These are phyloP conservation scores for Yamagishiella unicocca DNA, from an alignment of 139 green algal genomes.

Conservation along the genomic window DNA sequence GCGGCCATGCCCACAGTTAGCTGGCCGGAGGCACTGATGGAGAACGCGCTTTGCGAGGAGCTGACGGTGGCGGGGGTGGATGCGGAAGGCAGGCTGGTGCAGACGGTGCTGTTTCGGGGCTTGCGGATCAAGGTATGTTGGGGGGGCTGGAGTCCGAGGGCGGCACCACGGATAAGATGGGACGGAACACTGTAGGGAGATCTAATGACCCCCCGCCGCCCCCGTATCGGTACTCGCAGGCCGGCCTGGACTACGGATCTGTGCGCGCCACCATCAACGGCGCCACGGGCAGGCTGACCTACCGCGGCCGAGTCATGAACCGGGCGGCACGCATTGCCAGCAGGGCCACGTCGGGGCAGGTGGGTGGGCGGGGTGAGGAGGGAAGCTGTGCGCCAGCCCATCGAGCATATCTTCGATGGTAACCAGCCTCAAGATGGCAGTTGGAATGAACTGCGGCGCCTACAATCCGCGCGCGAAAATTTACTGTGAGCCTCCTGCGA, in stretches of 20 bases:
- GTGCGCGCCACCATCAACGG: slow-evolving; percentile 12
- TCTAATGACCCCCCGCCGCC: background rate
- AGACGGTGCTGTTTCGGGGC: slow-evolving; percentile 15
- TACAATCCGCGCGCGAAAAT: no score
- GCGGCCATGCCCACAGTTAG: background rate
- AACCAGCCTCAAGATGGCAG: no score
- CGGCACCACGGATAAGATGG: background rate
- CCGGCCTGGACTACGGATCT: background rate
- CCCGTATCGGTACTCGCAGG: background rate
- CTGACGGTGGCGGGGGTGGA: slow-evolving; percentile 15
- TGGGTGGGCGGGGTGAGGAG: no score
- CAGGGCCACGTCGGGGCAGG: background rate
- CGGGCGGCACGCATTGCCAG: background rate
- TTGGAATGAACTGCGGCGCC: no score
- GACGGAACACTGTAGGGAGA: background rate
- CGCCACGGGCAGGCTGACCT: background rate
- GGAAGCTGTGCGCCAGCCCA: background rate
- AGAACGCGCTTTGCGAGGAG: slow-evolving; percentile 41
- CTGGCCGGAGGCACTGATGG: slow-evolving; percentile 22
- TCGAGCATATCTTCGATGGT: no score
- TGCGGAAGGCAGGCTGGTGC: background rate
- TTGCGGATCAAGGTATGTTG: slow-evolving; percentile 16
- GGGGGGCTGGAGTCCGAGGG: background rate
- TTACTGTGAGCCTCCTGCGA: no score
- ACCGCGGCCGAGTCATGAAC: slow-evolving; percentile 5